These are phyloP conservation scores for Barbarea vulgaris DNA, from an alignment of 345 rosid species.

Conservation along the genomic window DNA sequence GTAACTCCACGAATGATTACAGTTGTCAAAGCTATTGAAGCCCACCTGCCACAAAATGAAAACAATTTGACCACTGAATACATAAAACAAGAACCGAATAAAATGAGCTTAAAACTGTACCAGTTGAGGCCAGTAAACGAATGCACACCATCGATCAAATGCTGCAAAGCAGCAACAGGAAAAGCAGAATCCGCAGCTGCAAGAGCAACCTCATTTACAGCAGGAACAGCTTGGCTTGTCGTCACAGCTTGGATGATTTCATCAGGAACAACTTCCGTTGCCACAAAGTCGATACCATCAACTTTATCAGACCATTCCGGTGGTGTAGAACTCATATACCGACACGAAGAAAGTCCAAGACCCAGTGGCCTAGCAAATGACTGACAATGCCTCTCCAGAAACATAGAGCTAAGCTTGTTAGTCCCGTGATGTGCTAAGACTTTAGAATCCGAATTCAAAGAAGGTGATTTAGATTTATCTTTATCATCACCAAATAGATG, in stretches of 20 bases:
- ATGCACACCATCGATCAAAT: slow-evolving; percentile 62
- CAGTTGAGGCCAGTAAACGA: slow-evolving; percentile 61
- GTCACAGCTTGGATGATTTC: slow-evolving; percentile 43
- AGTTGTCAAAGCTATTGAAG: slow-evolving; percentile 54
- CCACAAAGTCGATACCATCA: slow-evolving; percentile 44
- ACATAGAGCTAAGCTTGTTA: slow-evolving; percentile 25
- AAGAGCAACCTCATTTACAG: slow-evolving; percentile 58
- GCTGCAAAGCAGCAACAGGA: slow-evolving; percentile 66
- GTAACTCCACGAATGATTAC: slow-evolving; percentile 50
- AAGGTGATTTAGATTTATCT: slow-evolving; percentile 18
- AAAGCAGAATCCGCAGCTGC: slow-evolving; percentile 77
- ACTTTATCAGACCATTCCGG: slow-evolving; percentile 47
- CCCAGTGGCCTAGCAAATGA: slow-evolving; percentile 25
- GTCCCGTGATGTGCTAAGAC: slow-evolving; percentile 10
- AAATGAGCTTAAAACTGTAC: slow-evolving; percentile 21
- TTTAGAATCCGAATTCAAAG: slow-evolving; percentile 11
- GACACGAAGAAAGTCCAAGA: slow-evolving; percentile 38
- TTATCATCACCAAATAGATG: slow-evolving; percentile 30
- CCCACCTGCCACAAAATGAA: slow-evolving; percentile 47
- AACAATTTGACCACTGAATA: background rate
- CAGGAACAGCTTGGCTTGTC: slow-evolving; percentile 48
- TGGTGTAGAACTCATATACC: slow-evolving; percentile 44
- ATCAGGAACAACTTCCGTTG: slow-evolving; percentile 45
- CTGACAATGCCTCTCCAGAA: slow-evolving; percentile 29
- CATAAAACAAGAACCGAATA: background rate